Conservation (phyloP, 805 yeast genomes). For the Candida taoyuanica region DNA sequence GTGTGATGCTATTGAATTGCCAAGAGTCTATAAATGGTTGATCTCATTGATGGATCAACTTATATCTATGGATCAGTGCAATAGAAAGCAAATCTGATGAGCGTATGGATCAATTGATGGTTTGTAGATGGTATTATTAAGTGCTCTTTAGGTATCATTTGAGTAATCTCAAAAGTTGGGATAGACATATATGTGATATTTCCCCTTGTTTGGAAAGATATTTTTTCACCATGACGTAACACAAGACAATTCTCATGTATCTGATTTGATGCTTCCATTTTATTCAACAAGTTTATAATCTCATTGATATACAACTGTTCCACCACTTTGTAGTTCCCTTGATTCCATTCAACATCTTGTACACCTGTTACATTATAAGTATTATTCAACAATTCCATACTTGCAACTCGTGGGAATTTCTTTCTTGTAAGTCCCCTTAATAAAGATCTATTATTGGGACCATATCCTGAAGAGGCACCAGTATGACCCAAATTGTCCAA, state of each 20-base stretch:
- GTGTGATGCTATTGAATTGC: background rate
- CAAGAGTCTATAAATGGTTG: background rate
- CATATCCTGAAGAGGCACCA: constrained; percentile 13
- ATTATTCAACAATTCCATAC: constrained; percentile 14
- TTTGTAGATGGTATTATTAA: background rate
- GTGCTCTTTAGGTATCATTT: no score
- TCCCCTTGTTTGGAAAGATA: no score
- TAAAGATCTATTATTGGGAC: constrained; percentile 3
- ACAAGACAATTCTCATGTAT: background rate
- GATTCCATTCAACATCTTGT: constrained; percentile 14
- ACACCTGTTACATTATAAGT: constrained; percentile 9
- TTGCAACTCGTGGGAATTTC: constrained; percentile 11
- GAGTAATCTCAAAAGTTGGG: no score
- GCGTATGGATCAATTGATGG: constrained; percentile 7
- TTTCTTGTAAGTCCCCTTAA: constrained; percentile 3
- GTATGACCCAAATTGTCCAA: constrained; percentile 1
- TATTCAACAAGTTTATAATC: constrained; percentile 3
- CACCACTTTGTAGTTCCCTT: constrained; percentile 7
- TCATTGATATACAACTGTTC: constrained; percentile 12
- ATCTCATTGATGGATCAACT: background rate
- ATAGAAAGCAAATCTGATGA: constrained; percentile 9
- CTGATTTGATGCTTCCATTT: background rate
- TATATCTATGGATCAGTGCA: background rate
- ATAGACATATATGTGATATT: no score
- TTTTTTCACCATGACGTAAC: background rate